Evolutionary conservation across 176 grass and related monocot species (phyloP).

Genomic region (Carex myosuroides): DNA sequence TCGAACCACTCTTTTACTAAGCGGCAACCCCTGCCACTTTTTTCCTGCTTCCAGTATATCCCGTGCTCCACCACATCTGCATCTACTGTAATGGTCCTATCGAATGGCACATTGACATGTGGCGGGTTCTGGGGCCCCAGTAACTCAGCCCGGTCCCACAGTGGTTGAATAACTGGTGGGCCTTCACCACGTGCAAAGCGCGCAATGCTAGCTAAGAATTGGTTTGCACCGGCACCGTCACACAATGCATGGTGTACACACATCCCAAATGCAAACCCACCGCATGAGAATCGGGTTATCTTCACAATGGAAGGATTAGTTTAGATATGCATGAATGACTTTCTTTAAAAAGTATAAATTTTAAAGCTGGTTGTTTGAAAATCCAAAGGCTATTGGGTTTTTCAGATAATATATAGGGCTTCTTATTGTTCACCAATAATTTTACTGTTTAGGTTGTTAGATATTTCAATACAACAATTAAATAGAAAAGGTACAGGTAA

Average conservation of each 20-base stretch:
- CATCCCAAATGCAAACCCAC: conserved; percentile 60
- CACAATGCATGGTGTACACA: conserved; percentile 58
- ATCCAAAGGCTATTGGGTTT: not conserved
- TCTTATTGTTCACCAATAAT: not conserved
- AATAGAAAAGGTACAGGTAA: not conserved
- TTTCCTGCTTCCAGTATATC: conserved; percentile 20
- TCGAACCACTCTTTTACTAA: conserved; percentile 48
- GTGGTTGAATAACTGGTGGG: not conserved
- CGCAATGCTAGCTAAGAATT: conserved; percentile 43
- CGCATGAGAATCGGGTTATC: conserved; percentile 46
- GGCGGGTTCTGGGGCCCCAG: conserved; percentile 42
- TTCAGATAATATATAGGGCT: not conserved
- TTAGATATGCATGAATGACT: not conserved
- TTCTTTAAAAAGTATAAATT: not conserved
- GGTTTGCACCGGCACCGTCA: conserved; percentile 61
- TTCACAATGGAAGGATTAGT: not conserved
- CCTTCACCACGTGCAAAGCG: conserved; percentile 25
- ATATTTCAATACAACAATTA: not conserved
- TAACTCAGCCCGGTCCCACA: conserved; percentile 42
- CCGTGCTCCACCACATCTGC: conserved; percentile 14
- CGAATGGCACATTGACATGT: conserved; percentile 25
- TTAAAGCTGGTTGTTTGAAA: not conserved
- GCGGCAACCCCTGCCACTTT: not conserved
- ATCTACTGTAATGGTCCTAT: conserved; percentile 33
- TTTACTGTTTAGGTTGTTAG: not conserved